These are phyloP conservation scores for Chenopodium album DNA, from an alignment of 148 eudicot species.

Conservation along the genomic window DNA sequence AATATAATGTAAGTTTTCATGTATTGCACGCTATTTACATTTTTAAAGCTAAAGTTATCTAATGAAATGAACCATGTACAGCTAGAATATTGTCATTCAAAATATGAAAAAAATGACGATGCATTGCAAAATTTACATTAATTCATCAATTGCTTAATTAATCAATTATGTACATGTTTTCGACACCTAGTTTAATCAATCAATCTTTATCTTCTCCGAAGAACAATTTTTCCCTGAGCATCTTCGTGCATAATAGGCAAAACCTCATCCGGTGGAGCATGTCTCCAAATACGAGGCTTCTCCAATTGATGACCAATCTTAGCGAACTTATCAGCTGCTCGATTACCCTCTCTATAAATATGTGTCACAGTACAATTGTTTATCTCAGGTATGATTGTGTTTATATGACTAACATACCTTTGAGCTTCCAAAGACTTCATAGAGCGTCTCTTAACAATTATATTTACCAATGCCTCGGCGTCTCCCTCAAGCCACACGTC, in stretches of 20 bases:
- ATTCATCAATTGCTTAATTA: background rate
- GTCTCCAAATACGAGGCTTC: conserved; percentile 60
- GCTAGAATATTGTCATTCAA: background rate
- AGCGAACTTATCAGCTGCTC: conserved; percentile 79
- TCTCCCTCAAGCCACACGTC: conserved; percentile 92
- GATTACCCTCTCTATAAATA: conserved; percentile 76
- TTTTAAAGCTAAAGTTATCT: no score
- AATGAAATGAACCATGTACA: no score
- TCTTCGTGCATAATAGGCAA: conserved; percentile 60
- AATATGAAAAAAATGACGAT: background rate
- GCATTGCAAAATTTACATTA: background rate
- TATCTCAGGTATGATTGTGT: conserved; percentile 50
- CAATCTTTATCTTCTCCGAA: conserved; percentile 46
- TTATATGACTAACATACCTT: conserved; percentile 46
- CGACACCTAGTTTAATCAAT: background rate
- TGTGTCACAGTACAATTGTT: conserved; percentile 57
- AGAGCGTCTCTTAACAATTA: conserved; percentile 34
- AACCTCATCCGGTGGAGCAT: conserved; percentile 54
- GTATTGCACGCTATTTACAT: no score
- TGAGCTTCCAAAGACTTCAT: conserved; percentile 50
- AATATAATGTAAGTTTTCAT: no score
- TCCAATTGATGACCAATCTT: conserved; percentile 54
- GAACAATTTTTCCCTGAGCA: conserved; percentile 62
- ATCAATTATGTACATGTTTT: background rate
- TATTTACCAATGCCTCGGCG: conserved; percentile 58